A percentile compares a stretch with the other conserved stretches of the same genome.
Evolutionary conservation across 2,329 filamentous ascomycete genomes (phyloP).

Genomic region (Fusarium tanahbumbuense): DNA sequence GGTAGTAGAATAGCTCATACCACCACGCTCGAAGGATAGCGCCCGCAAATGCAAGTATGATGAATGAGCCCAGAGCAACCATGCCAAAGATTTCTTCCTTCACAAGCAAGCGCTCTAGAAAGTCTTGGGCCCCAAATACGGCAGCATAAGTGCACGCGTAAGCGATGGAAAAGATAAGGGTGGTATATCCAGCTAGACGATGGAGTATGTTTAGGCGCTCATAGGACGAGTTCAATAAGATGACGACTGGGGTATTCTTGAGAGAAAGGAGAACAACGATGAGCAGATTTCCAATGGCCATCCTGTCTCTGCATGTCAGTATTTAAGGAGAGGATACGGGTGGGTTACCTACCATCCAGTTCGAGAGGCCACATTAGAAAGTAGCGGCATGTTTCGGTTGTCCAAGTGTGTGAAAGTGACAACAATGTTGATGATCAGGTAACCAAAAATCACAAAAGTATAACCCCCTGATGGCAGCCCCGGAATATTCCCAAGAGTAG

Average conservation of each 20-base stretch:
- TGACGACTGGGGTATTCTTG: constrained; percentile 68
- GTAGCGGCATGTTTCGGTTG: constrained; percentile 45
- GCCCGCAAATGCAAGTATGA: constrained; percentile 58
- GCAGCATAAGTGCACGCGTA: constrained; percentile 59
- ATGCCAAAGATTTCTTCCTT: constrained; percentile 60
- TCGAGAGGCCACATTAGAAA: constrained; percentile 53
- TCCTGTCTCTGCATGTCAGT: constrained; percentile 45
- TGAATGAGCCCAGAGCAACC: constrained; percentile 59
- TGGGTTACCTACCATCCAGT: constrained; percentile 52
- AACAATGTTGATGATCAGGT: constrained; percentile 51
- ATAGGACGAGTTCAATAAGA: constrained; percentile 66
- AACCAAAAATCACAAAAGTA: constrained; percentile 45
- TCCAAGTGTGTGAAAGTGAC: constrained; percentile 52
- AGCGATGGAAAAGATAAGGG: constrained; percentile 58
- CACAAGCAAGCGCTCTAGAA: constrained; percentile 50
- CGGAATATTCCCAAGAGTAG: constrained; percentile 44
- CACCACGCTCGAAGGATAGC: constrained; percentile 57
- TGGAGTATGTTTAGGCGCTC: constrained; percentile 70
- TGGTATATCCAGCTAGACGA: constrained; percentile 63
- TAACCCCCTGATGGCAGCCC: constrained; percentile 52
- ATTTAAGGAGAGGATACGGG: neutral
- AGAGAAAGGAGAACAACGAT: constrained; percentile 66
- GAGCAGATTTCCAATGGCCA: constrained; percentile 59
- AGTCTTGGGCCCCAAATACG: constrained; percentile 52
- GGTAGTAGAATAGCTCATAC: constrained; percentile 68